phyloP scores from a whole-genome alignment of 2,329 filamentous ascomycete genomes.

The Berkeleyomyces basicola region DNA sequence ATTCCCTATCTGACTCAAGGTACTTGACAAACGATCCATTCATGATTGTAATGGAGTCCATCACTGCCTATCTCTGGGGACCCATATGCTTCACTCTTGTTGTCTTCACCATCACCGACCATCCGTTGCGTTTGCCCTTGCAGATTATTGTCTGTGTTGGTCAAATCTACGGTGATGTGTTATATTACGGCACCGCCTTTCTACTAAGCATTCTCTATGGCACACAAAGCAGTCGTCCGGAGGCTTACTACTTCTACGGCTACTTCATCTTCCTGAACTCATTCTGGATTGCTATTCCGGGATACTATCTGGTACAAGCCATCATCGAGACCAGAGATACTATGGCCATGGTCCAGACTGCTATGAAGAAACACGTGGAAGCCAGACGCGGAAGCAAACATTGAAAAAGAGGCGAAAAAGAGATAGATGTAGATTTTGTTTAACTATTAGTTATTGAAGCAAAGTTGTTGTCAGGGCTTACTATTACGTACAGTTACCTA shows the following conservation, averaged over 20 bases:
- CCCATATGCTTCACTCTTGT: constrained; percentile 34
- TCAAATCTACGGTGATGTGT: constrained; percentile 34
- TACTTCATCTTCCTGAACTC: constrained; percentile 36
- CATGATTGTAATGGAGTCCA: constrained; percentile 37
- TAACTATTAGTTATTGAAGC: neutral
- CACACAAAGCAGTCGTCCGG: constrained; percentile 32
- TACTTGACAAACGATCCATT: constrained; percentile 37
- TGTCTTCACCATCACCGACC: constrained; percentile 26
- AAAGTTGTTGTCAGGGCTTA: too few relatives aligned
- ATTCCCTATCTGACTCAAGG: constrained; percentile 38
- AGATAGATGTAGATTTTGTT: neutral
- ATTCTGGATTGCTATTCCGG: constrained; percentile 37
- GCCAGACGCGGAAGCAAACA: neutral
- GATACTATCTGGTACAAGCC: constrained; percentile 20
- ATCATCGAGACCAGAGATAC: constrained; percentile 15
- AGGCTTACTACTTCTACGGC: constrained; percentile 34
- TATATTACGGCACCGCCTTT: constrained; percentile 34
- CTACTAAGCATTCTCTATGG: constrained; percentile 26
- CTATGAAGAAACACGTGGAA: neutral
- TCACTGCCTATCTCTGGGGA: constrained; percentile 37
- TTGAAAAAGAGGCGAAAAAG: neutral
- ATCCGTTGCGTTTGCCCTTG: constrained; percentile 31
- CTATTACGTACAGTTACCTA: too few relatives aligned
- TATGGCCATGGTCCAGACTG: constrained; percentile 3
- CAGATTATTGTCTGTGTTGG: constrained; percentile 31